Evolutionary conservation across 2,329 filamentous ascomycete genomes (phyloP), one percentile per base, ranked within the genome.

Genomic region (Claviceps humidiphila): DNA sequence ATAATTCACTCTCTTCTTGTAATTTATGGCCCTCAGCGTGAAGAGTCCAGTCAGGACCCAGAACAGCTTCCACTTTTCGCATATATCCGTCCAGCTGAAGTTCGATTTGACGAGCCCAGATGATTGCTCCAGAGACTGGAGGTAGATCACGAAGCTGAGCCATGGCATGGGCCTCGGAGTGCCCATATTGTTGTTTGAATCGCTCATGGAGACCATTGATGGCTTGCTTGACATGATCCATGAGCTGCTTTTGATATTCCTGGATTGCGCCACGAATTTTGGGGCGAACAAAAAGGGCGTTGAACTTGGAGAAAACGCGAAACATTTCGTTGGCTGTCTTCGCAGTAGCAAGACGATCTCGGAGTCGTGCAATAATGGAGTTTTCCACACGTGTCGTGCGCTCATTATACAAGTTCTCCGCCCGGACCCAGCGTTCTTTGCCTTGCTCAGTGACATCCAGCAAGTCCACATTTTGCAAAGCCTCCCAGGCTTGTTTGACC

Each of bases 311-410:
- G 67, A 98, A 98, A 56, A 99, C 93, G 51, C 94, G 87, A 68
- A 99, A 99, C 93, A 98, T 99, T 70, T 98, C 94, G 64, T 95
- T 97, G 42, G 93, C 93, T 56, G 89, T 95, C 75, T 95, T 96
- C 13, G 93, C 91, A 6, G 89, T 95, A 14, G 90, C 93, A 52
- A 98, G 77, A 54, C 93, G 86, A 68, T 98, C 93, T 62, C 93
- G 81, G 37, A 98, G 76, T 51, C 89, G 81, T 38, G 93, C 89
- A 66, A 99, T 99, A 68, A 99, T 98, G 3, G 93, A 96, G 69
- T 98, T 98, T 67, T 99, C 93, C 4, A 99, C 93, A 55, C 93
- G 82, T 17, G 93, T 91, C 9, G 94, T 98, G 41, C 94, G 85
- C 67, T 98, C 94, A 59, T 96, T 97, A 74, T 99, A 99, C 41